Evolutionary conservation across 192 early-diverging fungal genomes (phyloP).

Genomic region (Coemansia nantahalensis): DNA sequence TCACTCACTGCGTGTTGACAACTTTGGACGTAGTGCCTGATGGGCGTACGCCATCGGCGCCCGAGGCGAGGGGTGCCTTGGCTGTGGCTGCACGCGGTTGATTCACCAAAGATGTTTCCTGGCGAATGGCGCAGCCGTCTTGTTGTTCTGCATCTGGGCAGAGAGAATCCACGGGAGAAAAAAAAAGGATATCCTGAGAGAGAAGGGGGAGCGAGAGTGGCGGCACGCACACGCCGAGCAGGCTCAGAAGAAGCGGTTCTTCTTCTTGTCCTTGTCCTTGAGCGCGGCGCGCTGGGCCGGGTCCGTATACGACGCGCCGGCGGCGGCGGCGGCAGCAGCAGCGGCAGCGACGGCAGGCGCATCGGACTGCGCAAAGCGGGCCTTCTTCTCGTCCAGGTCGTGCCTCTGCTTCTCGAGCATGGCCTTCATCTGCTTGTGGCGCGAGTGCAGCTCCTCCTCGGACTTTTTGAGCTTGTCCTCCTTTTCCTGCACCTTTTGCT

Average conservation of each 20-base stretch:
- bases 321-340: neutral
- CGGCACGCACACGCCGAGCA: too few species aligned
- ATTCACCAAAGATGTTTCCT: too few species aligned
- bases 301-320: constrained; percentile 4
- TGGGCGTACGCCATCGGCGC: too few species aligned
- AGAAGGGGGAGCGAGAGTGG: too few species aligned
- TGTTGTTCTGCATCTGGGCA: too few species aligned
- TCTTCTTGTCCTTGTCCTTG: constrained; percentile 49
- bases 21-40: too few species aligned
- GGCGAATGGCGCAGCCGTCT: too few species aligned
- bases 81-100: too few species aligned
- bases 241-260: constrained; percentile 41
- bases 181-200: too few species aligned
- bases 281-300: constrained; percentile 5
- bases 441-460: constrained; percentile 93
- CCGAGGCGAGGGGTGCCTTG: too few species aligned
- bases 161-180: too few species aligned
- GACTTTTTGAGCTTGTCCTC: constrained; percentile 94
- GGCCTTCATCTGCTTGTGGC: constrained; percentile 96
- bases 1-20: too few species aligned
- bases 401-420: constrained; percentile 87
- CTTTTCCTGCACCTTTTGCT: constrained; percentile 98
- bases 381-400: constrained; percentile 94
- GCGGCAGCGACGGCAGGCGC: neutral
- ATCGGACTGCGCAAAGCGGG: constrained; percentile 58